phyloP scores from a whole-genome alignment of 495 filamentous ascomycete species.

The Podospora pseudopauciseta region DNA sequence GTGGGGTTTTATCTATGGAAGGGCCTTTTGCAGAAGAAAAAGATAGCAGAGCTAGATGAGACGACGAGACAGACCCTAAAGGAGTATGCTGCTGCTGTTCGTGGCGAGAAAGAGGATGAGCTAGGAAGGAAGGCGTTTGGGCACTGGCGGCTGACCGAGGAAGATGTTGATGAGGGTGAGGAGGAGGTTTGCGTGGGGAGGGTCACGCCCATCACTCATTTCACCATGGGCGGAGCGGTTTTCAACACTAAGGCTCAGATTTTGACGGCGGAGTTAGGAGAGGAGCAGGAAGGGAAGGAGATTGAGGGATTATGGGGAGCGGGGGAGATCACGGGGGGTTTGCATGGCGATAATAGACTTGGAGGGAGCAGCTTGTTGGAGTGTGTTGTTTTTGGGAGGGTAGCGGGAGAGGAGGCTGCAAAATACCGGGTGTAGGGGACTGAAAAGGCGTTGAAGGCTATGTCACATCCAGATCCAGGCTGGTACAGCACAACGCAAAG shows the following conservation, averaged over 20 bases:
- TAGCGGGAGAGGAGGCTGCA: slow-evolving; percentile 50
- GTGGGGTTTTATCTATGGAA: slow-evolving; percentile 59
- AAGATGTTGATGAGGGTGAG: slow-evolving; percentile 28
- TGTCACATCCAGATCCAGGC: not conserved
- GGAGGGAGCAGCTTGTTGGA: slow-evolving; percentile 52
- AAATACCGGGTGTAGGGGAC: slow-evolving; percentile 5
- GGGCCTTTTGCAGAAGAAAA: slow-evolving; percentile 50
- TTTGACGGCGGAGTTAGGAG: slow-evolving; percentile 31
- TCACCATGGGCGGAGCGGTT: slow-evolving; percentile 56
- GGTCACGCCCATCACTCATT: slow-evolving; percentile 59
- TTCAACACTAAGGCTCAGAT: slow-evolving; percentile 45
- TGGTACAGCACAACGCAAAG: not conserved
- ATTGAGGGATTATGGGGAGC: slow-evolving; percentile 51
- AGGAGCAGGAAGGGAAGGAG: slow-evolving; percentile 27
- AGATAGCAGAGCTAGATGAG: slow-evolving; percentile 45
- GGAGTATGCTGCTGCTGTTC: slow-evolving; percentile 43
- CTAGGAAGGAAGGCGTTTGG: slow-evolving; percentile 49
- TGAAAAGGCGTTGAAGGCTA: not conserved
- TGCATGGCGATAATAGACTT: slow-evolving; percentile 54
- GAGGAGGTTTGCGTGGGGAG: slow-evolving; percentile 51
- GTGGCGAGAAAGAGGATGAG: slow-evolving; percentile 34
- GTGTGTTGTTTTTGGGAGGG: slow-evolving; percentile 58
- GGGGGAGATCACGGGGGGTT: slow-evolving; percentile 54
- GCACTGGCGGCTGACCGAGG: slow-evolving; percentile 46
- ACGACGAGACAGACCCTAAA: slow-evolving; percentile 40